phyloP scores from a whole-genome alignment of 2,329 filamentous ascomycete genomes.

The Acrocalymma vagum region DNA sequence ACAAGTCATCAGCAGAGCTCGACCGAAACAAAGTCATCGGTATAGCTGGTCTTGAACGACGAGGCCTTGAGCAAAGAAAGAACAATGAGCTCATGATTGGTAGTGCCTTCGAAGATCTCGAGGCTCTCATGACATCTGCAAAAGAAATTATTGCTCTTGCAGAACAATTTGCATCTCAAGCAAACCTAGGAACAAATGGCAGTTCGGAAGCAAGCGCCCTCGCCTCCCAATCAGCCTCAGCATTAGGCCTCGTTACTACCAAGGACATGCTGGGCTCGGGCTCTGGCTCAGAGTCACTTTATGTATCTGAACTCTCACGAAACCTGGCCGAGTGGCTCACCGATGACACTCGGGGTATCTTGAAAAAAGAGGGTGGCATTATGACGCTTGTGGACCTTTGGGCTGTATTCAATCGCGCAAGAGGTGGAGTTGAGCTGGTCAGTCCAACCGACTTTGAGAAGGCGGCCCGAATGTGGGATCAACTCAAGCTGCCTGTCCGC shows the following conservation, averaged over 20 bases:
- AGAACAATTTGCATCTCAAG: slow-evolving; percentile 81
- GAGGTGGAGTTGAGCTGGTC: slow-evolving; percentile 92
- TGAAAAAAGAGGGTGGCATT: slow-evolving; percentile 48
- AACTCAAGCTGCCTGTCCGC: slow-evolving; percentile 83
- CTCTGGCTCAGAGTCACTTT: slow-evolving; percentile 81
- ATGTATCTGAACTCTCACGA: slow-evolving; percentile 70
- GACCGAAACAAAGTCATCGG: slow-evolving; percentile 72
- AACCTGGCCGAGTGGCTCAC: slow-evolving; percentile 51
- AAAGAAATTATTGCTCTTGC: slow-evolving; percentile 95
- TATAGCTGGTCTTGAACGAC: slow-evolving; percentile 90
- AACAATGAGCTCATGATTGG: slow-evolving; percentile 95
- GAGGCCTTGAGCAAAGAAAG: slow-evolving; percentile 82
- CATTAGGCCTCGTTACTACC: slow-evolving; percentile 89
- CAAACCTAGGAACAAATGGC: slow-evolving; percentile 61
- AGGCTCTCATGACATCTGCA: slow-evolving; percentile 95
- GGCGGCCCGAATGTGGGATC: slow-evolving; percentile 88
- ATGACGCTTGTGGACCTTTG: slow-evolving; percentile 51
- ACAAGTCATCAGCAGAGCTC: slow-evolving; percentile 25
- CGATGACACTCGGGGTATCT: slow-evolving; percentile 45
- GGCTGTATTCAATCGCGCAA: slow-evolving; percentile 85
- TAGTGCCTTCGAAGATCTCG: slow-evolving; percentile 92
- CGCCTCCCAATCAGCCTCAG: slow-evolving; percentile 81
- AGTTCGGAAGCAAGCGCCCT: slow-evolving; percentile 76
- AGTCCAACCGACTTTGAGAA: slow-evolving; percentile 92
- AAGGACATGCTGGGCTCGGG: slow-evolving; percentile 87